phyloP scores from a whole-genome alignment of 345 rosid species.

The Syzygium aromaticum region DNA sequence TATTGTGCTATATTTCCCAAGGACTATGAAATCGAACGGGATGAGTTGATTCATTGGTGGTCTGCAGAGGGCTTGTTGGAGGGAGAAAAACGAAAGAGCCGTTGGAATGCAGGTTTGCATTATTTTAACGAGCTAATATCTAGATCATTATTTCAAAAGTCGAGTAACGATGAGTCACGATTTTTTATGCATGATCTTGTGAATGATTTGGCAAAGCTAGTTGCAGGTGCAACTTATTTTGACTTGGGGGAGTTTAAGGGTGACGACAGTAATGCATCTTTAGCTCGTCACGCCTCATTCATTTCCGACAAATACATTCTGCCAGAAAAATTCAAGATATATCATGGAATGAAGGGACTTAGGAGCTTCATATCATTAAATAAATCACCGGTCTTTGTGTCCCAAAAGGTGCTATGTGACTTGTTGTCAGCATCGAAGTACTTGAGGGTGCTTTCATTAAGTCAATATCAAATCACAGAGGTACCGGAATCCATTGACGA shows the following conservation, averaged over 20 bases:
- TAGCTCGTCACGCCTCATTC: not conserved
- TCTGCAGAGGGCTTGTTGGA: not conserved
- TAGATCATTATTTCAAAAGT: not conserved
- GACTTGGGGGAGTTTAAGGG: rapidly evolving
- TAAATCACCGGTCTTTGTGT: too few relatives aligned
- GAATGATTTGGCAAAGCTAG: not conserved
- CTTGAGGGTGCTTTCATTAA: too few relatives aligned
- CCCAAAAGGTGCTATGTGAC: too few relatives aligned
- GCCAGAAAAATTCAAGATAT: not conserved
- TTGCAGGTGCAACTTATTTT: not conserved
- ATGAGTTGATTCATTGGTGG: not conserved
- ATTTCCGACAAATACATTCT: rapidly evolving
- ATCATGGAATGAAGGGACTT: not conserved
- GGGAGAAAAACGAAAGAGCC: rapidly evolving
- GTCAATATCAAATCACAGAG: too few relatives aligned
- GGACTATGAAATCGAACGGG: not conserved
- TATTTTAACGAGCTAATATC: not conserved
- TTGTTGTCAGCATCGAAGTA: too few relatives aligned
- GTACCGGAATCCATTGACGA: too few relatives aligned
- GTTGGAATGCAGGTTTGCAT: not conserved
- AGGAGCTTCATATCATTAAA: not conserved
- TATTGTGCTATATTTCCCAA: not conserved
- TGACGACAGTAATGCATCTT: not conserved
- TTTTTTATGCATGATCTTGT: not conserved
- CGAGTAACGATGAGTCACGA: rapidly evolving